Conservation (phyloP, 2,329 filamentous ascomycete genomes). For the Calonectria naviculata region DNA sequence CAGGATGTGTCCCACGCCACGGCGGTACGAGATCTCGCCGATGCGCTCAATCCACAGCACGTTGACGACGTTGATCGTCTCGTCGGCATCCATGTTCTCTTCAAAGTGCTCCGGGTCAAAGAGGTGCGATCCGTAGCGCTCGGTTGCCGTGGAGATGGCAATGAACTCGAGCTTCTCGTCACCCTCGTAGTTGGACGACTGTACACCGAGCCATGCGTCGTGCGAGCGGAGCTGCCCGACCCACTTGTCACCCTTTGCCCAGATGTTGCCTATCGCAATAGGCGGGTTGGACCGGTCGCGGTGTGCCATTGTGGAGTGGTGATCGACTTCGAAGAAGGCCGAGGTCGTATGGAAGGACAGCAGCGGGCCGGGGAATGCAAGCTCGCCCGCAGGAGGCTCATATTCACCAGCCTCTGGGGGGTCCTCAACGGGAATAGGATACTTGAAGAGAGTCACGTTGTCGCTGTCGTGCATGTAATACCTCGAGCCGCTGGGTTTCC, state of each 20-base stretch:
- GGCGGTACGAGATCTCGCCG: conserved; percentile 53
- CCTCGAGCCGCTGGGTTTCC: conserved; percentile 48
- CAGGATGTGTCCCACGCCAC: conserved; percentile 56
- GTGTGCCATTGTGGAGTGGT: conserved; percentile 48
- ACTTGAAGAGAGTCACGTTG: conserved; percentile 51
- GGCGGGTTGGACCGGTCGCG: conserved; percentile 51
- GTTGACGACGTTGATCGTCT: conserved; percentile 57
- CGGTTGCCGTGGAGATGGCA: conserved; percentile 53
- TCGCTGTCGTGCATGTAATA: conserved; percentile 55
- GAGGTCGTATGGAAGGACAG: conserved; percentile 53
- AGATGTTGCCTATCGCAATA: conserved; percentile 56
- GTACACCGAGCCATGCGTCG: conserved; percentile 57
- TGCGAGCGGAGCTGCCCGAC: conserved; percentile 57
- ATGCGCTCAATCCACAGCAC: conserved; percentile 60
- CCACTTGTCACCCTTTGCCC: conserved; percentile 49
- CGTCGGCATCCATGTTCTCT: conserved; percentile 54
- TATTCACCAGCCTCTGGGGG: conserved; percentile 43
- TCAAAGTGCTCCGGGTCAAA: conserved; percentile 53
- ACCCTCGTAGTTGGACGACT: conserved; percentile 58
- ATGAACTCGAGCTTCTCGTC: conserved; percentile 57
- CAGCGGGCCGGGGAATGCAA: conserved; percentile 50
- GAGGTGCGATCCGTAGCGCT: conserved; percentile 54
- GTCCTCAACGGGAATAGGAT: conserved; percentile 54
- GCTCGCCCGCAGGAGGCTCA: conserved; percentile 43
- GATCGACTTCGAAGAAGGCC: conserved; percentile 54